These are phyloP conservation scores for Chaetomium cochliodes DNA, from an alignment of 495 filamentous ascomycete genomes.

Conservation along the genomic window DNA sequence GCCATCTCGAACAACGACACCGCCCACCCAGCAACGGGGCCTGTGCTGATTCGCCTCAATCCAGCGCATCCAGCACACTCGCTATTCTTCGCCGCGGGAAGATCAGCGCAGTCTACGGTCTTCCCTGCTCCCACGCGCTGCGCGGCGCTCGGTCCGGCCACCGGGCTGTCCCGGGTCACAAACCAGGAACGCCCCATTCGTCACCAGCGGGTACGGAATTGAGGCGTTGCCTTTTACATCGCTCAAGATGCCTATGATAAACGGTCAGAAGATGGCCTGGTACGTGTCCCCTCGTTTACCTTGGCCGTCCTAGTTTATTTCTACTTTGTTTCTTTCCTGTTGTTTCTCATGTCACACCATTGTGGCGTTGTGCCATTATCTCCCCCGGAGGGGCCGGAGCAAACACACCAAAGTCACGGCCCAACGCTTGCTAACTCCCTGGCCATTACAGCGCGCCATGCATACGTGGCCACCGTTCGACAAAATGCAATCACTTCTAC, in stretches of 20 bases:
- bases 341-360: not conserved
- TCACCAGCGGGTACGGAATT: conserved; percentile 13
- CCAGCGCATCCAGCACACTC: not conserved
- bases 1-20: not conserved
- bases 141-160: conserved; percentile 1
- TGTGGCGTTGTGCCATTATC: not conserved
- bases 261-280: conserved; percentile 61
- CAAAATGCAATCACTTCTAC: conserved; percentile 74
- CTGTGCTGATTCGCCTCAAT: conserved; percentile 13
- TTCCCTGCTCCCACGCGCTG: not conserved
- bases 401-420: not conserved
- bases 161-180: not conserved
- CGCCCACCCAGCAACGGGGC: not conserved
- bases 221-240: conserved; percentile 6
- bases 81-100: not conserved
- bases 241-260: conserved; percentile 54
- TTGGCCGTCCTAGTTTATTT: conserved; percentile 19
- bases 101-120: not conserved
- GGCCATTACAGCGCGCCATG: conserved; percentile 64
- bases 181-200: not conserved
- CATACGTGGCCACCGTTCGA: conserved; percentile 82
- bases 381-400: no score
- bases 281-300: conserved; percentile 36
- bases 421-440: conserved; percentile 27
- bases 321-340: conserved; percentile 1